phyloP scores from a whole-genome alignment of 148 eudicot species.

The Silene uniflora region DNA sequence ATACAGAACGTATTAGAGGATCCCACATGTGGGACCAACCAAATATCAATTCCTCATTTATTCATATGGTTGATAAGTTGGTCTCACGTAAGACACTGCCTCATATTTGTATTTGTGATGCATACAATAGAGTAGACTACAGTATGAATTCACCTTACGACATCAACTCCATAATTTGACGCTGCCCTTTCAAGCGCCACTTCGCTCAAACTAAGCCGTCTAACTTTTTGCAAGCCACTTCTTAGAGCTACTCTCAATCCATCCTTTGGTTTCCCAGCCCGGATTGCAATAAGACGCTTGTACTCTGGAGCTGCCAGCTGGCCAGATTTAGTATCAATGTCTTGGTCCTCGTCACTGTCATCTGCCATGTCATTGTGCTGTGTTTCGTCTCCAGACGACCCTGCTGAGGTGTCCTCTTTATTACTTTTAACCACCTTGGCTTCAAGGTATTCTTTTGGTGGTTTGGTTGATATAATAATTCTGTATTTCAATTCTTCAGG shows the following conservation, averaged over 20 bases:
- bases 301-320: slow-evolving; percentile 45
- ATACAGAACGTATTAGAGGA: not conserved
- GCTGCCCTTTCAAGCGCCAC: slow-evolving; percentile 69
- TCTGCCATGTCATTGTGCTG: slow-evolving; percentile 25
- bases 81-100: not conserved
- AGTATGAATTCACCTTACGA: slow-evolving; percentile 51
- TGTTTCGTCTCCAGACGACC: slow-evolving; percentile 50
- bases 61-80: not conserved
- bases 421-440: slow-evolving; percentile 36
- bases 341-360: slow-evolving; percentile 48
- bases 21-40: not conserved
- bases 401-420: slow-evolving; percentile 31
- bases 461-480: slow-evolving; percentile 70
- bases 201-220: slow-evolving; percentile 77
- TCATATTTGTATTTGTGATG: not conserved
- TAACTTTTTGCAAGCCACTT: slow-evolving; percentile 35
- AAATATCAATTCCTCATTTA: not conserved
- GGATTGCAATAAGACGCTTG: slow-evolving; percentile 68
- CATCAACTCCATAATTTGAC: slow-evolving; percentile 45
- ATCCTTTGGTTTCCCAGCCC: slow-evolving; percentile 71
- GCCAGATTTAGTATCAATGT: slow-evolving; percentile 30
- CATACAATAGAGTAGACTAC: not conserved
- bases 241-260: slow-evolving; percentile 50
- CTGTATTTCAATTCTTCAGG: slow-evolving; percentile 54
- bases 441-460: slow-evolving; percentile 78